These are phyloP conservation scores for Apiospora phragmitis DNA, from an alignment of 2,329 filamentous ascomycete genomes.

Conservation along the genomic window DNA sequence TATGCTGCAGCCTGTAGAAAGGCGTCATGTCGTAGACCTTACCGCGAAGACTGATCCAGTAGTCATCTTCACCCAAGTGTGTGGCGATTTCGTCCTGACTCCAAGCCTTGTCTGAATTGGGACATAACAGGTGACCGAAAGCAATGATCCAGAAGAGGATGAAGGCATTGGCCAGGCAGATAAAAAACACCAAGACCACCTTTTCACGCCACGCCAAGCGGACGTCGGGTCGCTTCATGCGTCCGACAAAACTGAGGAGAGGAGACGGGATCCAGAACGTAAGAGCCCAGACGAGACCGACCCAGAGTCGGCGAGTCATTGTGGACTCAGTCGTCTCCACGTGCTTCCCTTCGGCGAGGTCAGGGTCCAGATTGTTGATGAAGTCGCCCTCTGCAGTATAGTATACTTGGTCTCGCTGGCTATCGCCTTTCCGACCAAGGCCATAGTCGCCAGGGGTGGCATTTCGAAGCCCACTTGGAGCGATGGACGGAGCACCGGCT, in stretches of 20 bases:
- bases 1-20: conserved; percentile 85
- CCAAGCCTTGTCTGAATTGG: conserved; percentile 91
- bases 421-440: conserved; percentile 82
- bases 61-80: conserved; percentile 75
- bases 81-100: conserved; percentile 64
- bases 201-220: conserved; percentile 98
- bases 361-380: conserved; percentile 70
- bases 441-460: conserved; percentile 76
- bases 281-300: conserved; percentile 77
- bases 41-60: conserved; percentile 84
- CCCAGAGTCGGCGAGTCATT: conserved; percentile 71
- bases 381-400: conserved; percentile 72
- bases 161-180: conserved; percentile 75
- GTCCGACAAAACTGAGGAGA: conserved; percentile 74
- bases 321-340: conserved; percentile 70
- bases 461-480: conserved; percentile 59
- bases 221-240: conserved; percentile 96
- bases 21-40: conserved; percentile 89
- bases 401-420: conserved; percentile 70
- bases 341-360: conserved; percentile 74
- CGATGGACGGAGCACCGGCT: conserved; percentile 57
- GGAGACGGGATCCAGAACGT: conserved; percentile 97
- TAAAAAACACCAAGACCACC: conserved; percentile 77
- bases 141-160: conserved; percentile 91
- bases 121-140: conserved; percentile 84